Conservation (phyloP, 352 stramenopile genomes). For the Aphanomyces invadans region DNA sequence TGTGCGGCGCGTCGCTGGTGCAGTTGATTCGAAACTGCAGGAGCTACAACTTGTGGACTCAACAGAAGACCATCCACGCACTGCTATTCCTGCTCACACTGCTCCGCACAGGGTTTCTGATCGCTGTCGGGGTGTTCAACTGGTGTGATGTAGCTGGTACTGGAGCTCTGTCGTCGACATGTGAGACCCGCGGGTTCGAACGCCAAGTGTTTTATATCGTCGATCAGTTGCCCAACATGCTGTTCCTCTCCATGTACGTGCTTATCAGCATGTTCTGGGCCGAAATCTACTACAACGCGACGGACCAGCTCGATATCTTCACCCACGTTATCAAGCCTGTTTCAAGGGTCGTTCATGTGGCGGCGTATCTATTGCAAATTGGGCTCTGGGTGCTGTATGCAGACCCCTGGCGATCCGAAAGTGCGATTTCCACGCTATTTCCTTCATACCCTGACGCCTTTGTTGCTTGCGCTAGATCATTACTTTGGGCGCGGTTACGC, state of each 20-base stretch:
- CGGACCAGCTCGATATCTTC: conserved; percentile 59
- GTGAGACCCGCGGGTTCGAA: conserved; percentile 46
- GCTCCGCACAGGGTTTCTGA: conserved; percentile 57
- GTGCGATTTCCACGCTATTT: not conserved
- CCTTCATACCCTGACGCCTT: not conserved
- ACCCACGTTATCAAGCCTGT: conserved; percentile 59
- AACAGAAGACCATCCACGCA: conserved; percentile 83
- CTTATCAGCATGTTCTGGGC: conserved; percentile 84
- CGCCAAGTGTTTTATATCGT: conserved; percentile 81
- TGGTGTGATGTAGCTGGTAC: conserved; percentile 63
- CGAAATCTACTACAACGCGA: conserved; percentile 84
- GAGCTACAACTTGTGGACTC: conserved; percentile 73
- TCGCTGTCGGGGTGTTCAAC: conserved; percentile 52
- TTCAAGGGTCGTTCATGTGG: not conserved
- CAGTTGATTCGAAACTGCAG: conserved; percentile 80
- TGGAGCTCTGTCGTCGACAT: conserved; percentile 52
- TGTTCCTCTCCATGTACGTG: conserved; percentile 75
- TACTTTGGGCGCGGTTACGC: conserved; percentile 24
- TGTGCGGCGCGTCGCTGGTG: conserved; percentile 26
- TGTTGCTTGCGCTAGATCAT: conserved; percentile 3
- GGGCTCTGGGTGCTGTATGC: conserved; percentile 18
- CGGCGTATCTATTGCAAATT: not conserved
- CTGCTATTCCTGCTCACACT: conserved; percentile 75
- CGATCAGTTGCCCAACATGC: conserved; percentile 72
- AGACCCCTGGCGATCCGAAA: conserved; percentile 22